Conservation (phyloP, 352 stramenopile species). For the Phytopythium montanum region DNA sequence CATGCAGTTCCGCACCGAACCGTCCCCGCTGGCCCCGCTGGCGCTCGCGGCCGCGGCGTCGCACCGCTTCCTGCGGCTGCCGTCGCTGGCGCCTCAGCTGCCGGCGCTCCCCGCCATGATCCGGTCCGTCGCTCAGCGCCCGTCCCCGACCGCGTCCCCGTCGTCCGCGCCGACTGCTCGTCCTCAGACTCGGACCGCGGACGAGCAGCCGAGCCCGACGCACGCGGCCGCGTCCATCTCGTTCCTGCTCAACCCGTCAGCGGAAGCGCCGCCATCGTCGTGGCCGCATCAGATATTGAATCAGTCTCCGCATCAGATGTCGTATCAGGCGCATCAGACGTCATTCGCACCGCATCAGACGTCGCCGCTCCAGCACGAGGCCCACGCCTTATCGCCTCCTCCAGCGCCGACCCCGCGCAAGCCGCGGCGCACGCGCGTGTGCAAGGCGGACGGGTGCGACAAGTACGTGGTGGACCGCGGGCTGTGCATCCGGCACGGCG, state of each 20-base stretch:
- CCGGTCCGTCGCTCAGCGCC: constrained; percentile 7
- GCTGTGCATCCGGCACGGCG: constrained; percentile 36
- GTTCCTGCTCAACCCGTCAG: constrained; percentile 28
- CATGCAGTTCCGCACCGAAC: constrained; percentile 22
- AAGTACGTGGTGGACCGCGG: constrained; percentile 58
- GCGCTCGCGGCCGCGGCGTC: constrained; percentile 17
- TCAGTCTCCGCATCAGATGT: neutral
- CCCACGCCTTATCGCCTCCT: too few species aligned
- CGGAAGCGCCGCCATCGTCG: neutral
- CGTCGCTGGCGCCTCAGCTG: constrained; percentile 26
- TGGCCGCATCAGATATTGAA: neutral
- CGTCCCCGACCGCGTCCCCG: neutral
- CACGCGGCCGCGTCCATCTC: constrained; percentile 23
- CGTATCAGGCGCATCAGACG: neutral
- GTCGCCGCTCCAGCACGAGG: neutral
- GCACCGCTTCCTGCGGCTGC: constrained; percentile 25
- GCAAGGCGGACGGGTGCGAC: constrained; percentile 38
- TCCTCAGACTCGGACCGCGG: neutral
- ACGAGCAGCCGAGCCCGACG: constrained; percentile 7
- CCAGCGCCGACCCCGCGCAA: constrained; percentile 13
- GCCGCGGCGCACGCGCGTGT: constrained; percentile 43
- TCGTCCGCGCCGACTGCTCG: neutral
- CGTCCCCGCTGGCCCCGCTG: constrained; percentile 22
- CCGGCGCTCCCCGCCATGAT: constrained; percentile 29
- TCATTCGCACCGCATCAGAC: neutral